phyloP scores from a whole-genome alignment of 2,329 filamentous ascomycete species.

The Diaporthe eres region DNA sequence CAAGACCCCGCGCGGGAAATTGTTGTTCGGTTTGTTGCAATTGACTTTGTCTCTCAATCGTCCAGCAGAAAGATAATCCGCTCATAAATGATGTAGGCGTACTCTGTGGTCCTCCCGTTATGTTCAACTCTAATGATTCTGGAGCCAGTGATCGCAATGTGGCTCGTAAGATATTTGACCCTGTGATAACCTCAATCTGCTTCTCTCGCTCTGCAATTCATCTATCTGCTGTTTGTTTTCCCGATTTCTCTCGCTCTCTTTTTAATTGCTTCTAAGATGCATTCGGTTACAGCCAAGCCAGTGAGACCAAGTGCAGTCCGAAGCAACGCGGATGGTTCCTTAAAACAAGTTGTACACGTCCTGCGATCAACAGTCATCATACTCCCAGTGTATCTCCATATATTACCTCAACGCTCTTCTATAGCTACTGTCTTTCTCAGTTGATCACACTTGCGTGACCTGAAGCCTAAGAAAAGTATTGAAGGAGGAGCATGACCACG shows the following conservation, averaged over 20 bases:
- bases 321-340: not conserved
- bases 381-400: not conserved
- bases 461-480: not conserved
- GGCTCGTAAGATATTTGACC: no score
- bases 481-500: not conserved
- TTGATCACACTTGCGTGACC: not conserved
- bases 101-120: not conserved
- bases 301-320: not conserved
- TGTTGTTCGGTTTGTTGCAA: not conserved
- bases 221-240: no score
- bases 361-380: not conserved
- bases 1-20: conserved; percentile 25
- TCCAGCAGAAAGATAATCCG: not conserved
- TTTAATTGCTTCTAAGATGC: not conserved
- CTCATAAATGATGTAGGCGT: not conserved
- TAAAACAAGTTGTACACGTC: no score
- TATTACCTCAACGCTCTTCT: not conserved
- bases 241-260: not conserved
- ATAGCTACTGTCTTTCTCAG: not conserved
- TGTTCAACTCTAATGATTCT: no score
- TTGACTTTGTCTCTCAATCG: not conserved
- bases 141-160: not conserved
- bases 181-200: not conserved
- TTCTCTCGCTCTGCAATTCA: not conserved
- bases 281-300: not conserved